Evolutionary conservation across 2,329 filamentous ascomycete genomes (phyloP), one percentile per base, ranked within the genome.

Genomic region (Penicillium nordicum): DNA sequence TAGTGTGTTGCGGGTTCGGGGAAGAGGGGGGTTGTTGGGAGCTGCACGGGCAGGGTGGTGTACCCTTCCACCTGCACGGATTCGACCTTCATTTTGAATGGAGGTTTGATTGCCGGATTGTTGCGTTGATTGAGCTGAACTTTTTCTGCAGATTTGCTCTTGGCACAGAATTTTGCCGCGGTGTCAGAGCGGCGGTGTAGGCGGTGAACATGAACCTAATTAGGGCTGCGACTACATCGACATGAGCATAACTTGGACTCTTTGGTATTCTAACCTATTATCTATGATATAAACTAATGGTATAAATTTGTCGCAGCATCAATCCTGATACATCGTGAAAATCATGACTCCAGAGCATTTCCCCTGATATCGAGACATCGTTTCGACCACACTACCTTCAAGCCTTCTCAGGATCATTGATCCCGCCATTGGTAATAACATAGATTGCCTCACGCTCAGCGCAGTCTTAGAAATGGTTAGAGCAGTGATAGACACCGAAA

Each of bases 1-100:
- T 92, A 90, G 77, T 97, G 94, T 48, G 84, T 84, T 56, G 86
- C 82, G 42, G 82, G 74, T 41, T 80, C 75, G 25, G 86, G 82
- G 57, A 82, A 89, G 1, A 88, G 84, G 1, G 85, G 76, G n/a
- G 82, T 74, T 16, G 84, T 70, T 5, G 87, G 84, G 46, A 93
- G 81, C 16, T 81, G 80, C 18, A 96, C 76, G 0, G 88, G 85
- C 1, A 96, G 82, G 53, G 88, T 77, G 14, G 81, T 80, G 69
- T 92, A 95, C 61, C 86, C 87, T 72, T 78, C 71, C 69, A 85
- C 74, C 66, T 76, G 64, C 67, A 73, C 58, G 53, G 68, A 58
- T 21, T 65, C 58, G 61, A 65, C 72, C 45, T 70, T 70, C 74
- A 78, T 78, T 59, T 58, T 72, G 58, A 43, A 47, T 25, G 44